A percentile compares a stretch with the other conserved stretches of the same genome.
phyloP scores from a whole-genome alignment of 148 eudicot genomes.

The Rhododendron vialii region DNA sequence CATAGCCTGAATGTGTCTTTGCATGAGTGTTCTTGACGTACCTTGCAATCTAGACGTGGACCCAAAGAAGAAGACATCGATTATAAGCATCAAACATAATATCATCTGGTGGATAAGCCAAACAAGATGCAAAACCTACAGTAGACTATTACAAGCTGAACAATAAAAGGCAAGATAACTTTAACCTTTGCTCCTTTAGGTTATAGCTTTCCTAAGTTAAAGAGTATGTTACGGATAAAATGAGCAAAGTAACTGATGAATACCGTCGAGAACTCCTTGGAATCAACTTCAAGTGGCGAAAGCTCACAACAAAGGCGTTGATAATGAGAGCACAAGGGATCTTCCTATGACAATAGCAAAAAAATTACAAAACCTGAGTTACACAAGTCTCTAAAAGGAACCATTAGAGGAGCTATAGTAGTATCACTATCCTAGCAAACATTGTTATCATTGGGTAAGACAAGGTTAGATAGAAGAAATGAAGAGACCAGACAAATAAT shows the following conservation, averaged over 20 bases:
- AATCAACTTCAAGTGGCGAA: slow-evolving; percentile 58
- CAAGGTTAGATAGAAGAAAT: background rate
- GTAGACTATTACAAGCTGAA: background rate
- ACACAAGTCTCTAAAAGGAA: background rate
- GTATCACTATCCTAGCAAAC: background rate
- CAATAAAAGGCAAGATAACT: background rate
- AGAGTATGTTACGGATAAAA: slow-evolving; percentile 5
- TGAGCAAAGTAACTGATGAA: background rate
- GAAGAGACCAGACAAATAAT: slow-evolving; percentile 8
- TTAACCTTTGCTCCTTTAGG: background rate
- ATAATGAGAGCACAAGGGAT: slow-evolving; percentile 79
- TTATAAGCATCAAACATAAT: background rate
- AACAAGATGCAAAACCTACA: slow-evolving; percentile 4
- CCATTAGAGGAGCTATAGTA: background rate
- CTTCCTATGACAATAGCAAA: slow-evolving; percentile 44
- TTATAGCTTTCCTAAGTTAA: background rate
- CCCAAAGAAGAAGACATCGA: background rate
- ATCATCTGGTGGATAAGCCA: background rate
- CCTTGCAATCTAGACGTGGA: slow-evolving; percentile 51
- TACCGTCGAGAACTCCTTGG: slow-evolving; percentile 82
- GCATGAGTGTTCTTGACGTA: slow-evolving; percentile 90
- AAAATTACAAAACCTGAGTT: slow-evolving; percentile 3
- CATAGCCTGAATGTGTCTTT: slow-evolving; percentile 77
- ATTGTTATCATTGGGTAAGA: background rate
- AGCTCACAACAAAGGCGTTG: slow-evolving; percentile 73